Evolutionary conservation across 306 rosid species (phyloP).

Genomic region (Canavalia gladiata): DNA sequence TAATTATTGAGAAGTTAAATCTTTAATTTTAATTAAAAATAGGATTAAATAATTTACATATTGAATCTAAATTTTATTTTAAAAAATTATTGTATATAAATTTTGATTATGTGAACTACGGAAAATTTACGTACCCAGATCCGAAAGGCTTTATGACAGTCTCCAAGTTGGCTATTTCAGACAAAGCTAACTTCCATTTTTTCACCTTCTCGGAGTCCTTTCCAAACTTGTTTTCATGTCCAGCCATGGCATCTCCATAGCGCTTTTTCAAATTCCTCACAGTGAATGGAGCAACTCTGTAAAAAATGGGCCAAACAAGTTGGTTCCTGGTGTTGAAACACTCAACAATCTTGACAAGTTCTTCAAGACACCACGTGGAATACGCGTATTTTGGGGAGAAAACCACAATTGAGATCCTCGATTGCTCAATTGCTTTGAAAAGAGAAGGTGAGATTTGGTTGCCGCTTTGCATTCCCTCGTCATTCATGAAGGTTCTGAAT

Average conservation of each 20-base stretch:
- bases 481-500: neutral
- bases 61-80: no score
- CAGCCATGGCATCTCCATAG: neutral
- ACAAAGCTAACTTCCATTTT: neutral
- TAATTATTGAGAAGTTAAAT: no score
- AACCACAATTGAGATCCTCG: neutral
- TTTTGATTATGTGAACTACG: no score
- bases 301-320: neutral
- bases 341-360: neutral
- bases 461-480: neutral
- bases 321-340: neutral
- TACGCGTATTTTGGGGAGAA: neutral
- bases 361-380: neutral
- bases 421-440: neutral
- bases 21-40: no score
- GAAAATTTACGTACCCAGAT: neutral
- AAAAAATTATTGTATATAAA: no score
- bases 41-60: no score
- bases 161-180: neutral
- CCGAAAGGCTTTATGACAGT: no score
- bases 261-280: neutral
- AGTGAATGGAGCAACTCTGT: neutral
- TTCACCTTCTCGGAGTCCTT: neutral
- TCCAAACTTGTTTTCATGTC: neutral
- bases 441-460: neutral